Percentiles rank a stretch among this genome's conserved stretches.
Evolutionary conservation across 1,139 yeast species (phyloP).

Genomic region (Geotrichum europaeum): DNA sequence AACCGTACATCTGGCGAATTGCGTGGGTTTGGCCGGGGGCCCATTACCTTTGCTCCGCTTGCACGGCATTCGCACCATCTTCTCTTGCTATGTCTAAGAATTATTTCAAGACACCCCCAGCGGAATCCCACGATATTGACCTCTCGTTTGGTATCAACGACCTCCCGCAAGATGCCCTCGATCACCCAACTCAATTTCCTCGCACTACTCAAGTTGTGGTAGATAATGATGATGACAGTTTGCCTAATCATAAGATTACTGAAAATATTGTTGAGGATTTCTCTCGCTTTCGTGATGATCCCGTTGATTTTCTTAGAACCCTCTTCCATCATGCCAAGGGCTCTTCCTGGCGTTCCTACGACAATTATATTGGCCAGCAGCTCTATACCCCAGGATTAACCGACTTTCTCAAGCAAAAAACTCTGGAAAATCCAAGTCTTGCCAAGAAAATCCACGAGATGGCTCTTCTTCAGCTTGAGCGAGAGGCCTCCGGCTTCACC

Average conservation of each 20-base stretch:
- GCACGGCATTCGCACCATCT: neutral
- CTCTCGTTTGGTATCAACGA: constrained; percentile 3
- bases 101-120: neutral
- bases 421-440: constrained; percentile 32
- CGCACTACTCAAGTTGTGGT: neutral
- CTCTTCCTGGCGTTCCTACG: constrained; percentile 37
- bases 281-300: constrained; percentile 35
- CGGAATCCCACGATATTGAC: constrained; percentile 6
- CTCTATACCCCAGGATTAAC: constrained; percentile 34
- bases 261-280: constrained; percentile 23
- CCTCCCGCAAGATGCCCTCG: constrained; percentile 2
- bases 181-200: constrained; percentile 7
- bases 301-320: constrained; percentile 31
- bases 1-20: constrained; percentile 3
- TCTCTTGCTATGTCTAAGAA: neutral
- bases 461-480: constrained; percentile 31
- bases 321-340: constrained; percentile 34
- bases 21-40: constrained; percentile 1
- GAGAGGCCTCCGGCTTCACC: constrained; percentile 22
- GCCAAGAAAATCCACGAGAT: constrained; percentile 30
- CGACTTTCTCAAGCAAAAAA: constrained; percentile 29
- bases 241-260: constrained; percentile 1
- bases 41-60: constrained; percentile 9
- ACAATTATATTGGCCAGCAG: constrained; percentile 36
- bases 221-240: neutral